Evolutionary conservation across 768 basidiomycete genomes (phyloP).

Genomic region (Kwoniella pini): DNA sequence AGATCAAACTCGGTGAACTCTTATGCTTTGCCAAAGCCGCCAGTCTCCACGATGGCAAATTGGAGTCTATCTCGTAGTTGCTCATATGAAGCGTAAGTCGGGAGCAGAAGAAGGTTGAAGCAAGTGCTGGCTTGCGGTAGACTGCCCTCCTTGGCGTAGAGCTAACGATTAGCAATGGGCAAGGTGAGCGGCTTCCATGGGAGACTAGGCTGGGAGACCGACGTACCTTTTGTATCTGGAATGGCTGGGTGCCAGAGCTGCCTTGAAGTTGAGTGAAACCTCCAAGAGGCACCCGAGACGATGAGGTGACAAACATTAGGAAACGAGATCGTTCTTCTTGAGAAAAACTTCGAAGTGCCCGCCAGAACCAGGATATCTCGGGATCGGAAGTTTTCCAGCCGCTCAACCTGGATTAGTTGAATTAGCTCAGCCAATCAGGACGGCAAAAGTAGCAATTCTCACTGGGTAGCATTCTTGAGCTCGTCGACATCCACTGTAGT

Average conservation of each 20-base stretch:
- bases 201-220: slow-evolving; percentile 55
- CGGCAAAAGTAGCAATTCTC: slow-evolving; percentile 50
- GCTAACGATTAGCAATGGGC: slow-evolving; percentile 22
- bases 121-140: slow-evolving; percentile 50
- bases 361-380: slow-evolving; percentile 99
- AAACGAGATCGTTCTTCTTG: slow-evolving; percentile 96
- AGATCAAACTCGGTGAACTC: neutral
- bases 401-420: slow-evolving; percentile 32
- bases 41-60: slow-evolving; percentile 92
- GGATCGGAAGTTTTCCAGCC: slow-evolving; percentile 64
- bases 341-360: slow-evolving; percentile 94
- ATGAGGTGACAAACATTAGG: slow-evolving; percentile 90
- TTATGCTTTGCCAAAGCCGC: slow-evolving; percentile 85
- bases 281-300: slow-evolving; percentile 86
- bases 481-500: slow-evolving; percentile 99
- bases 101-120: slow-evolving; percentile 60
- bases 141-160: slow-evolving; percentile 27
- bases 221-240: slow-evolving; percentile 94
- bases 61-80: slow-evolving; percentile 88
- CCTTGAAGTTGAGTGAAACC: slow-evolving; percentile 89
- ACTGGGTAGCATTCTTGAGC: slow-evolving; percentile 55
- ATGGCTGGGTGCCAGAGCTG: slow-evolving; percentile 76
- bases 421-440: slow-evolving; percentile 55
- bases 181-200: slow-evolving; percentile 4
- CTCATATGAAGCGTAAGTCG: slow-evolving; percentile 93